Base-by-base conservation (phyloP, 2,329 filamentous ascomycete genomes). In the Sphaerulina vaccinii region DNA sequence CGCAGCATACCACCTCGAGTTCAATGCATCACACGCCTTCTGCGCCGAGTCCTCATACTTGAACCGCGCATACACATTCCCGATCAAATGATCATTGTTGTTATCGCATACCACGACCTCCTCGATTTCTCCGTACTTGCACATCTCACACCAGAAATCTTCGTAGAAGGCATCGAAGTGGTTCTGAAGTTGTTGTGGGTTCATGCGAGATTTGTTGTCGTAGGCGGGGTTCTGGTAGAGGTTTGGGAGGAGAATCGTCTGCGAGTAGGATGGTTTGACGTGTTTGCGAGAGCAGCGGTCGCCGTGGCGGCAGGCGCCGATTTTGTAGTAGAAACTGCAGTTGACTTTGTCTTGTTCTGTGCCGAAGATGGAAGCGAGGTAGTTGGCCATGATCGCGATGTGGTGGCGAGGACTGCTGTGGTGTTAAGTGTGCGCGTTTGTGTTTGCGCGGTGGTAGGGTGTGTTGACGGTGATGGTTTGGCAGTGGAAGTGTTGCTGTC, bases 301-400 rank as follows among this genome's bases (percentile, higher is more conserved):
- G 70, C 93, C 93, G 80, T 99, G 93, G 58, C 93, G 87, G 79
- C 93, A 99, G 49, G 93, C 93, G 71, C 93, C 93, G 73, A 99
- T 99, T 79, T 99, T 99, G 87, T 96, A 91, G 84, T 99, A 99
- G 83, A 99, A 99, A 52, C 88, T 93, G 83, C 93, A 96, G 82
- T 97, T 96, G 79, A 96, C 91, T 63, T 79, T 99, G 85, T 99
- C 93, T 75, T 97, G 93, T 81, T 99, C 93, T 23, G 93, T 99
- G 68, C 93, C 93, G 80, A 99, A 99, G 77, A 99, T 99, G 71
- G 90, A 96, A 68, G 93, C 93, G 72, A 99, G 88, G 43, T 60
- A 60, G 57, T 60, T 60, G 45, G 61, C 61, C 61, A 63, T 57
- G 41, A n/a, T 50, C 24, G 38, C 39, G 47, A 19, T 49, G 15